phyloP scores from a whole-genome alignment of 371 early-diverging fungal genomes.

The Haplosporangium sp. region DNA sequence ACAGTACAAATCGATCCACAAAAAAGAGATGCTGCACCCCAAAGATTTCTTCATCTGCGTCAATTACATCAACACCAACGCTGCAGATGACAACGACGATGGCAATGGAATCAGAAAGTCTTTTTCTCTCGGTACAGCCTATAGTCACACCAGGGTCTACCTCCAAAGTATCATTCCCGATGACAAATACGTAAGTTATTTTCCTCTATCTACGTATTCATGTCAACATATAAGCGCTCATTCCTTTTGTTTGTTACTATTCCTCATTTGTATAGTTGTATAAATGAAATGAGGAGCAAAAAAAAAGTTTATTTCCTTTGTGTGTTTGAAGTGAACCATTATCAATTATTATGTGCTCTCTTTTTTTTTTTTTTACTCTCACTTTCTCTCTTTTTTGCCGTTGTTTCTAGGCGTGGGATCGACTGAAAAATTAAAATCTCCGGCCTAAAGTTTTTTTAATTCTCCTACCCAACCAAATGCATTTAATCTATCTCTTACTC shows the following conservation, averaged over 20 bases:
- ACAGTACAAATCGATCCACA: neutral
- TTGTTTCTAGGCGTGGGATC: neutral
- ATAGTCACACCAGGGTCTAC: conserved; percentile 31
- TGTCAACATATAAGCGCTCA: conserved; percentile 5
- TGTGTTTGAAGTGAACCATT: neutral
- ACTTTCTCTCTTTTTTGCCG: neutral
- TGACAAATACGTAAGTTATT: conserved; percentile 7
- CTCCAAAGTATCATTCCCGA: neutral
- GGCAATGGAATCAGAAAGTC: neutral
- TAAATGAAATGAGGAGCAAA: neutral
- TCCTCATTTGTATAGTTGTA: neutral
- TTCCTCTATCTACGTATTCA: neutral
- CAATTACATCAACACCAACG: conserved; percentile 3
- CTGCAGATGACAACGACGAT: neutral
- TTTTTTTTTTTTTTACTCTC: neutral
- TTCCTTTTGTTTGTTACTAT: neutral
- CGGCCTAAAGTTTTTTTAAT: conserved; percentile 4
- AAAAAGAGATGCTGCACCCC: neutral
- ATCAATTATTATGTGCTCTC: too few relatives aligned
- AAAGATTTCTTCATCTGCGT: neutral
- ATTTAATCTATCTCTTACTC: conserved; percentile 6
- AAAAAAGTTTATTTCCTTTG: neutral
- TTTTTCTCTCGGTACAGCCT: conserved; percentile 11
- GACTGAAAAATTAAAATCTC: neutral
- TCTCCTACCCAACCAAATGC: neutral